phyloP scores from a whole-genome alignment of 331 rosid genomes.

The Pyracantha coccinea region DNA sequence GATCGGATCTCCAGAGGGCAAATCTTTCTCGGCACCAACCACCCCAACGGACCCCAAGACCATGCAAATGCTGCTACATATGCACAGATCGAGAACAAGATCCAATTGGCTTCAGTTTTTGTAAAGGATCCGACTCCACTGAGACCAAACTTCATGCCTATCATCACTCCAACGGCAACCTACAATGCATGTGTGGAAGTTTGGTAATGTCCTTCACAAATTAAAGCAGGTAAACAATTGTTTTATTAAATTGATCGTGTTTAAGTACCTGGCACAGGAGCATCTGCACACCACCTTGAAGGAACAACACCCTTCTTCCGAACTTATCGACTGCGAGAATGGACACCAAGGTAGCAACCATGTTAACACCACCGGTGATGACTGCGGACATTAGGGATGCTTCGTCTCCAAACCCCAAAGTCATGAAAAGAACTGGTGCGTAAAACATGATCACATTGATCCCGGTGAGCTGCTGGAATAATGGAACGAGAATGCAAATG shows the following conservation, averaged over 20 bases:
- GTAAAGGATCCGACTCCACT: conserved; percentile 33
- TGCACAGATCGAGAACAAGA: conserved; percentile 27
- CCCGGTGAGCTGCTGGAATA: conserved; percentile 77
- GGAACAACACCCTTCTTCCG: conserved; percentile 46
- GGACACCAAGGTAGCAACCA: conserved; percentile 43
- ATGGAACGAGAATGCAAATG: conserved; percentile 49
- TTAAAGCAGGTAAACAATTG: neutral
- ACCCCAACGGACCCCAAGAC: conserved; percentile 63
- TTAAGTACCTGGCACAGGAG: conserved; percentile 51
- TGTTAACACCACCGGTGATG: conserved; percentile 51
- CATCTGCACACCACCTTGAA: conserved; percentile 77
- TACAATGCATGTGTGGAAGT: neutral
- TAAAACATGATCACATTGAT: conserved; percentile 72
- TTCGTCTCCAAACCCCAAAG: conserved; percentile 55
- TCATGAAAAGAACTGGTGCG: conserved; percentile 68
- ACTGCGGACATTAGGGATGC: conserved; percentile 69
- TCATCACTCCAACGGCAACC: conserved; percentile 24
- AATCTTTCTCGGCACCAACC: conserved; percentile 55
- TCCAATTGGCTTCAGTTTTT: conserved; percentile 12
- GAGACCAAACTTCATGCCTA: conserved; percentile 32
- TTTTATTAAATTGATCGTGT: neutral
- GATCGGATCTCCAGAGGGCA: conserved; percentile 47
- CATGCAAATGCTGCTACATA: conserved; percentile 51
- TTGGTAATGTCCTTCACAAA: neutral
- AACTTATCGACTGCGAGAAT: conserved; percentile 55